A percentile compares a stretch with the other conserved stretches of the same genome.
phyloP scores from a whole-genome alignment of 768 basidiomycete genomes.

The Collybia nuda region DNA sequence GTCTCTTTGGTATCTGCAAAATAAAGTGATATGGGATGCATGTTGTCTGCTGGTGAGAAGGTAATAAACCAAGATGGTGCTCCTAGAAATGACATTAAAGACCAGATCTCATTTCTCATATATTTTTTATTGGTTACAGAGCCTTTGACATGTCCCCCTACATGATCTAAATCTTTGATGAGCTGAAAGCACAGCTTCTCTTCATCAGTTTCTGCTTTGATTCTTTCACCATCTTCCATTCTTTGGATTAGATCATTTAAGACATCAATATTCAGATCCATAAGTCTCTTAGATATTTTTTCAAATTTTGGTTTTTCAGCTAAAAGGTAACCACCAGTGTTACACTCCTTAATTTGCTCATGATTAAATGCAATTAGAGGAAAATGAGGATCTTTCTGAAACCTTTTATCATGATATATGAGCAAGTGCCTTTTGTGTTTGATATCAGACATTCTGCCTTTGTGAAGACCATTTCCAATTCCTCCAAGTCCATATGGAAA shows the following conservation, averaged over 20 bases:
- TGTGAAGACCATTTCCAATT: not conserved
- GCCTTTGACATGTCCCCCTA: conserved; percentile 16
- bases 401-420: conserved; percentile 34
- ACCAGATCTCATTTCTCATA: conserved; percentile 18
- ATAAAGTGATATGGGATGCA: not conserved
- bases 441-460: conserved; percentile 16
- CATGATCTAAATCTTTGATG: conserved; percentile 11
- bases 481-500: conserved; percentile 3
- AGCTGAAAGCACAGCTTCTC: too few relatives aligned
- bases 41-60: conserved; percentile 12
- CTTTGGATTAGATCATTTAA: conserved; percentile 6
- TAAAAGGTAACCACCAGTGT: conserved; percentile 19
- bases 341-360: conserved; percentile 23
- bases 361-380: conserved; percentile 31
- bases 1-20: conserved; percentile 1
- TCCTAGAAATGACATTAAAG: conserved; percentile 16
- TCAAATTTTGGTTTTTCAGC: conserved; percentile 15
- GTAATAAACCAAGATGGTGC: conserved; percentile 37
- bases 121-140: conserved; percentile 23
- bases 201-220: not conserved
- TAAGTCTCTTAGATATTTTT: conserved; percentile 11
- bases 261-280: conserved; percentile 7
- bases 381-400: conserved; percentile 31
- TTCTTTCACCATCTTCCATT: not conserved
- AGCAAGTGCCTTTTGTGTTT: conserved; percentile 23